These are phyloP conservation scores for Trichoderma sp. DNA, from an alignment of 2,329 filamentous ascomycete species.

Conservation along the genomic window DNA sequence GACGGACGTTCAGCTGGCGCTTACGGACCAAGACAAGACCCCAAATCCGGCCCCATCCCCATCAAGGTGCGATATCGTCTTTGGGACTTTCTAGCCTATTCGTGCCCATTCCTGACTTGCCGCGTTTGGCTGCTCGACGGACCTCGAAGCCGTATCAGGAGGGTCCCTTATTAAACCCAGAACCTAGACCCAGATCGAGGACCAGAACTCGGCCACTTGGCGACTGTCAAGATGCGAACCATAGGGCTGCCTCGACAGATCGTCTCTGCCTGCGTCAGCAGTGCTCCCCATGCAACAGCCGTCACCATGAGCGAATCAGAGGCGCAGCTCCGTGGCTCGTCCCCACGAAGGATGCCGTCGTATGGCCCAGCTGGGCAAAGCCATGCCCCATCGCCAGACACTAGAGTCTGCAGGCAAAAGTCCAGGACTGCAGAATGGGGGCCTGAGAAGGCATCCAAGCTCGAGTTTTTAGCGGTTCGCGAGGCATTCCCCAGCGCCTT, in stretches of 20 bases:
- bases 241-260: constrained; percentile 25
- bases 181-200: not conserved
- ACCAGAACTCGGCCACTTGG: constrained; percentile 16
- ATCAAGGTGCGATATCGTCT: not conserved
- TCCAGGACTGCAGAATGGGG: not conserved
- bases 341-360: constrained; percentile 20
- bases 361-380: constrained; percentile 6
- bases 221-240: constrained; percentile 17
- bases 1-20: constrained; percentile 13
- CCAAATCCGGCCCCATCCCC: not conserved
- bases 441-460: not conserved
- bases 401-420: constrained; percentile 13
- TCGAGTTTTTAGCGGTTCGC: not conserved
- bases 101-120: not conserved
- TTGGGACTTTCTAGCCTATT: not conserved
- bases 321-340: not conserved
- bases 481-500: constrained; percentile 15
- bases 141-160: constrained; percentile 1
- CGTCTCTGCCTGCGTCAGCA: constrained; percentile 31
- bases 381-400: constrained; percentile 6
- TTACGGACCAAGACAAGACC: not conserved
- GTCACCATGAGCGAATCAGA: constrained; percentile 36
- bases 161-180: not conserved
- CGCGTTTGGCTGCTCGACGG: constrained; percentile 2
- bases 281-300: constrained; percentile 34